Conservation (phyloP, 2,329 filamentous ascomycete species). For the Aspergillus carbonarius region DNA sequence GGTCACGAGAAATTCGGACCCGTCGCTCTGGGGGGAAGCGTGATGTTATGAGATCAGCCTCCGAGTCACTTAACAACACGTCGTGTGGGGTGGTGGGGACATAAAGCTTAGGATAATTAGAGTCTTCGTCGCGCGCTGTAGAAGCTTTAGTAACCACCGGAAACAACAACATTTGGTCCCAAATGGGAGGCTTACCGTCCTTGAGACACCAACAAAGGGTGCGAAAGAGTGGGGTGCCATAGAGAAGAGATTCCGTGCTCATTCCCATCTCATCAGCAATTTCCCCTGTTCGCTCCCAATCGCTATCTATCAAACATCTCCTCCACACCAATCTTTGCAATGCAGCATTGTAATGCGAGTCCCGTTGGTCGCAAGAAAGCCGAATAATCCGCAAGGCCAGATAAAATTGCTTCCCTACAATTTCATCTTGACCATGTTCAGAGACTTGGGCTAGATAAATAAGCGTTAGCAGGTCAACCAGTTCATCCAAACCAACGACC, state of each 20-base stretch:
- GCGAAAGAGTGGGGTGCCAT: conserved; percentile 65
- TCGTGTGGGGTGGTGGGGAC: conserved; percentile 28
- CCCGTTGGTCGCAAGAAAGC: conserved; percentile 55
- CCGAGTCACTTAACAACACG: conserved; percentile 28
- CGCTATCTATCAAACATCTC: conserved; percentile 76
- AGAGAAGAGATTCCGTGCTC: conserved; percentile 62
- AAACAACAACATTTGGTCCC: not conserved
- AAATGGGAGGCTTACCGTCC: conserved; percentile 33
- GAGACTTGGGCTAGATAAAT: conserved; percentile 57
- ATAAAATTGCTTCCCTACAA: conserved; percentile 66
- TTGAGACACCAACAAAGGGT: conserved; percentile 65
- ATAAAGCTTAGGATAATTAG: conserved; percentile 22
- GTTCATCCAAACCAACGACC: conserved; percentile 58
- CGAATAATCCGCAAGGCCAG: conserved; percentile 63
- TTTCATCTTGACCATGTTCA: conserved; percentile 48
- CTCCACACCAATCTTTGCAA: conserved; percentile 68
- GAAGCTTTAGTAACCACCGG: conserved; percentile 10
- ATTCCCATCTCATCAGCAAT: conserved; percentile 72
- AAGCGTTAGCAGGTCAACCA: conserved; percentile 70
- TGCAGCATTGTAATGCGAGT: conserved; percentile 36
- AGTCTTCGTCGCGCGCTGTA: conserved; percentile 18
- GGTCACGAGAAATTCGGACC: conserved; percentile 67
- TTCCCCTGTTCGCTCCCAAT: conserved; percentile 79
- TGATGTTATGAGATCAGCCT: conserved; percentile 52
- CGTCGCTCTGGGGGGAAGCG: conserved; percentile 62